These are phyloP conservation scores for Russula sp. DNA, from an alignment of 768 basidiomycete genomes.

Conservation along the genomic window DNA sequence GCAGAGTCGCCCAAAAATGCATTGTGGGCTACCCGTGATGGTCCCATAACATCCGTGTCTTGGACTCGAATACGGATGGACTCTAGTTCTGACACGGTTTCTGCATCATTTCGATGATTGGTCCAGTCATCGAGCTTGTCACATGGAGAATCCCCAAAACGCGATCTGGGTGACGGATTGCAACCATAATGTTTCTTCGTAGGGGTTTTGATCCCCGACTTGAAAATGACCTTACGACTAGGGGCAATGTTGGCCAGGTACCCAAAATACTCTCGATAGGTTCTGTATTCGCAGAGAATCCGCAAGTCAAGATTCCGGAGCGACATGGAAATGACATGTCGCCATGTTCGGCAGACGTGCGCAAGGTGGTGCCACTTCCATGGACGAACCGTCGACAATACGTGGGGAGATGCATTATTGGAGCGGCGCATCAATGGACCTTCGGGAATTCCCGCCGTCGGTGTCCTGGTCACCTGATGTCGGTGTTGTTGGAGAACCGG, in stretches of 20 bases:
- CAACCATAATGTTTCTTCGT: not conserved
- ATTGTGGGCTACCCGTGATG: conserved; percentile 25
- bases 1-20: conserved; percentile 1
- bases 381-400: not conserved
- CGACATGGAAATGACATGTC: not conserved
- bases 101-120: conserved; percentile 34
- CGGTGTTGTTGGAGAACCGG: too few species aligned
- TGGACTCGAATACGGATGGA: conserved; percentile 33
- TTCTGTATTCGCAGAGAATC: not conserved
- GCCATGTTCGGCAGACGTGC: conserved; percentile 14
- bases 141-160: not conserved
- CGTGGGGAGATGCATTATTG: not conserved
- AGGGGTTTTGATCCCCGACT: not conserved
- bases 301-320: not conserved
- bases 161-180: not conserved
- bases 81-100: conserved; percentile 29
- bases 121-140: not conserved
- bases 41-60: conserved; percentile 35
- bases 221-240: not conserved
- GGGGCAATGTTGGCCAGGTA: conserved; percentile 6
- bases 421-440: not conserved
- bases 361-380: conserved; percentile 9
- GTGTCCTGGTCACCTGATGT: not conserved
- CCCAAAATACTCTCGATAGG: not conserved
- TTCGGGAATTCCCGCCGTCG: not conserved